Conservation (phyloP, 805 yeast genomes). For the Wickerhamomyces alni region DNA sequence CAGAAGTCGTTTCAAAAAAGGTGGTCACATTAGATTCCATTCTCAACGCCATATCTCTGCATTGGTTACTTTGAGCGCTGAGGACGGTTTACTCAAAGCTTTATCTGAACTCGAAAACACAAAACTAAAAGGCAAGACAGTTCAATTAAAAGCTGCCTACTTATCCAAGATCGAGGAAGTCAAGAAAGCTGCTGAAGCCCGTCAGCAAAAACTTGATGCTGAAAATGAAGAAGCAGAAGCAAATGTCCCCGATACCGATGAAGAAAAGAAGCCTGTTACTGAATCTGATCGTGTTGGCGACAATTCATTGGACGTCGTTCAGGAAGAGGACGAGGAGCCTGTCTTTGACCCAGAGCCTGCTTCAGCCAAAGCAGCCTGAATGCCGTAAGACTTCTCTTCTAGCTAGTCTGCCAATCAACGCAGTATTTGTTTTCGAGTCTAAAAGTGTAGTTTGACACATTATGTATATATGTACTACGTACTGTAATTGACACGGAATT, state of each 20-base stretch:
- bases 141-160: slow-evolving; percentile 34
- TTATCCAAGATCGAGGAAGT: slow-evolving; percentile 39
- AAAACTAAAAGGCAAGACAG: slow-evolving; percentile 31
- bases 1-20: slow-evolving; percentile 28
- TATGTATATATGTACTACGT: no score
- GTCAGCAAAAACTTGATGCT: slow-evolving; percentile 11
- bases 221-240: neutral
- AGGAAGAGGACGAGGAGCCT: slow-evolving; percentile 1
- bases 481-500: no score
- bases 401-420: no score
- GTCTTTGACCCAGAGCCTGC: neutral
- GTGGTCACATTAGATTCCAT: slow-evolving; percentile 22
- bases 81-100: slow-evolving; percentile 37
- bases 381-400: no score
- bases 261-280: slow-evolving; percentile 4
- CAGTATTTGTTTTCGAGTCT: no score
- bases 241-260: no score
- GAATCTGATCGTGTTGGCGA: slow-evolving; percentile 1
- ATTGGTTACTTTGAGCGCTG: slow-evolving; percentile 41
- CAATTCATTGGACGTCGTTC: slow-evolving; percentile 2
- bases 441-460: no score
- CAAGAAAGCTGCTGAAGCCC: slow-evolving; percentile 28
- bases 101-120: slow-evolving; percentile 31
- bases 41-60: slow-evolving; percentile 40
- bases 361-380: no score